Conservation (phyloP, 495 filamentous ascomycete genomes). For the Penicillium robsamsonii region DNA sequence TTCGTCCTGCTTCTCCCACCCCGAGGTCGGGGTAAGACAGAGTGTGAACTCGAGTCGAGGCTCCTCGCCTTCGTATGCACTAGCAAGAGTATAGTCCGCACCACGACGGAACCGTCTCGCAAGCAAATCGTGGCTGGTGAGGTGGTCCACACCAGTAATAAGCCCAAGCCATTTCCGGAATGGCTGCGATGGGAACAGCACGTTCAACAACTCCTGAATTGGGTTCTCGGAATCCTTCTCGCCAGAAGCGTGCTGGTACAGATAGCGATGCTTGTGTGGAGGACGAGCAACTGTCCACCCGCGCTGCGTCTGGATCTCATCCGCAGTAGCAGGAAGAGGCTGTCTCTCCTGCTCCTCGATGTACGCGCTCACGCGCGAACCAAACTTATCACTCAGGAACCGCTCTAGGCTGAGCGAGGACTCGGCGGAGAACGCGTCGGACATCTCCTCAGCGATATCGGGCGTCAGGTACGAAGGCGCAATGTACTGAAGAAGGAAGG, state of each 20-base stretch:
- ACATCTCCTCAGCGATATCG: slow-evolving; percentile 80
- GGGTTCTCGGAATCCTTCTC: slow-evolving; percentile 48
- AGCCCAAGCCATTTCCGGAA: slow-evolving; percentile 88
- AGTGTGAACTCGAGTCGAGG: slow-evolving; percentile 86
- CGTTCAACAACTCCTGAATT: slow-evolving; percentile 70
- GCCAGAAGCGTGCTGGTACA: slow-evolving; percentile 63
- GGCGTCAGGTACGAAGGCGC: slow-evolving; percentile 90
- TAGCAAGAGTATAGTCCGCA: slow-evolving; percentile 89
- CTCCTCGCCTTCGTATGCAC: slow-evolving; percentile 69
- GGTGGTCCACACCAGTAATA: slow-evolving; percentile 66
- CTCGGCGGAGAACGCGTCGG: slow-evolving; percentile 73
- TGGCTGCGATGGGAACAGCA: slow-evolving; percentile 76
- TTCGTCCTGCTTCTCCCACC: slow-evolving; percentile 74
- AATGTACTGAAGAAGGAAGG: slow-evolving; percentile 86
- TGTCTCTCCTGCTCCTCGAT: slow-evolving; percentile 63
- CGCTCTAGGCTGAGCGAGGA: slow-evolving; percentile 75
- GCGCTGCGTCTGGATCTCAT: slow-evolving; percentile 56
- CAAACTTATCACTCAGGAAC: slow-evolving; percentile 77
- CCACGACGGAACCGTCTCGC: slow-evolving; percentile 83
- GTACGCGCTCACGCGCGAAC: slow-evolving; percentile 61
- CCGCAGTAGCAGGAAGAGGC: slow-evolving; percentile 39
- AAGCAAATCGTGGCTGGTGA: slow-evolving; percentile 63
- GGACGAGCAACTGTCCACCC: slow-evolving; percentile 77
- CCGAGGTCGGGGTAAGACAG: slow-evolving; percentile 72
- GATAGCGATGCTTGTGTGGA: slow-evolving; percentile 91